phyloP scores from a whole-genome alignment of 208 protist genomes.

The Trypanosoma grayi region DNA sequence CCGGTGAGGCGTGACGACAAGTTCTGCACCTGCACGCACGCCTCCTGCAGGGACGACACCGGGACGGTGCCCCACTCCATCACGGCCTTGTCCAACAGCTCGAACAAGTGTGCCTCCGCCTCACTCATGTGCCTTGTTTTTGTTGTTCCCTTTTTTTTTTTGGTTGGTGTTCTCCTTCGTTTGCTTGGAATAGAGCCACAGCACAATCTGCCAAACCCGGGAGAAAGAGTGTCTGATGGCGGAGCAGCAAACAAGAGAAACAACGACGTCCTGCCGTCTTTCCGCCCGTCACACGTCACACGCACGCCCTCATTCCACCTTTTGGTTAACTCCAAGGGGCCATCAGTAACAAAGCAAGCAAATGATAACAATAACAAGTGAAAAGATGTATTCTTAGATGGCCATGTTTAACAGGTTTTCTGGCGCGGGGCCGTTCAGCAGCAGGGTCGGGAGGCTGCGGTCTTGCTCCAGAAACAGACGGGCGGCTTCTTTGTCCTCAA shows the following conservation, averaged over 20 bases:
- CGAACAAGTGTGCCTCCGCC: slow-evolving; percentile 18
- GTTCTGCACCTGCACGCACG: slow-evolving; percentile 56
- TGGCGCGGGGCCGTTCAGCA: slow-evolving; percentile 17
- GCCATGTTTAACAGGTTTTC: slow-evolving; percentile 37
- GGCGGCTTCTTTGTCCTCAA: slow-evolving; percentile 31
- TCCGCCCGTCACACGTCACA: too few relatives aligned
- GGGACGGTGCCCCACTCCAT: slow-evolving; percentile 3
- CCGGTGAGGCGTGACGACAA: slow-evolving; percentile 43
- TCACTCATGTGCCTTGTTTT: slow-evolving; percentile 35
- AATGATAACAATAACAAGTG: too few relatives aligned
- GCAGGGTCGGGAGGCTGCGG: slow-evolving; percentile 9
- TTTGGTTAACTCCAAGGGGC: too few relatives aligned
- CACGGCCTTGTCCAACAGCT: slow-evolving; percentile 11
- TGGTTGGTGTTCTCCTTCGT: too few relatives aligned
- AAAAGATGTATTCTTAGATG: slow-evolving; percentile 1
- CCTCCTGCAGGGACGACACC: slow-evolving; percentile 44
- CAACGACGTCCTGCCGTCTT: too few relatives aligned
- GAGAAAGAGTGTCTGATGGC: too few relatives aligned
- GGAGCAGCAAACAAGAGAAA: too few relatives aligned
- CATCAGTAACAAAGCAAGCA: too few relatives aligned
- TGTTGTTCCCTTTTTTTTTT: too few relatives aligned
- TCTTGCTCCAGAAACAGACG: slow-evolving; percentile 29
- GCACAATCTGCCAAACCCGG: too few relatives aligned
- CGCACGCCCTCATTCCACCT: too few relatives aligned
- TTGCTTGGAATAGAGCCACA: background rate